Base-by-base conservation (phyloP, 2,329 filamentous ascomycete species). In the Grosmannia huntii region DNA sequence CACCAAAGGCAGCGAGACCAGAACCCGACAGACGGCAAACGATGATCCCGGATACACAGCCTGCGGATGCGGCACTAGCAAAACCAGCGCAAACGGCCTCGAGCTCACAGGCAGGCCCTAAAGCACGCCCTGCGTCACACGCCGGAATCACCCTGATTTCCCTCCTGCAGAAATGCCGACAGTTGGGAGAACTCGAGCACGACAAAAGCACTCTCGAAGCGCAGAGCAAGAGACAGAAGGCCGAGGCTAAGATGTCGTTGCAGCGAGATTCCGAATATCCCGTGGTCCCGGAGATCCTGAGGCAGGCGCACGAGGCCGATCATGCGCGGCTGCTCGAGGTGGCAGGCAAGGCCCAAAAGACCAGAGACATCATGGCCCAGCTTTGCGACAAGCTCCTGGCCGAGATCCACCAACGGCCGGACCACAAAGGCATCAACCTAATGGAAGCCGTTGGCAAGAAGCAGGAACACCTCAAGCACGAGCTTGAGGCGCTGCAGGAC, bases 251-350 rank as follows among this genome's bases (percentile, higher is more conserved):
- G 33, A 53, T 10, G 12, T 28, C 48, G 5, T n/a, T 53, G 4
- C 48, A 57, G 11, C 50, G 46, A 23, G 51, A 58, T 12, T 4
- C 54, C 1, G 62, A 63, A 12, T 65, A 60, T 48, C 60, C 63
- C 6, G 58, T 50, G 7, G 31, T 60, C 5, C n/a, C 49, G 3
- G 50, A 58, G 14, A 31, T 58, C 3, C 25, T 58, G 12, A 54
- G 49, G 46, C 31, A n/a, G 16, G 50, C 10, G 10, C 23, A 9
- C 27, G 23, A 55, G n/a, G 14, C 23, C 49, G 14, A 48, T 10
- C 51, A 36, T n/a, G 31, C 31, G n/a, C 23, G 28, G 19, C 50
- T 28, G 28, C 4, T 23, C 16, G 31, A 53, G 50, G 16, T 53
- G 27, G 3, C 28, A 9, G 21, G 4, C 50, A 53, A 23, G 50